Base-by-base conservation (phyloP, 164 flowering plant species). In the Taxillus chinensis region DNA sequence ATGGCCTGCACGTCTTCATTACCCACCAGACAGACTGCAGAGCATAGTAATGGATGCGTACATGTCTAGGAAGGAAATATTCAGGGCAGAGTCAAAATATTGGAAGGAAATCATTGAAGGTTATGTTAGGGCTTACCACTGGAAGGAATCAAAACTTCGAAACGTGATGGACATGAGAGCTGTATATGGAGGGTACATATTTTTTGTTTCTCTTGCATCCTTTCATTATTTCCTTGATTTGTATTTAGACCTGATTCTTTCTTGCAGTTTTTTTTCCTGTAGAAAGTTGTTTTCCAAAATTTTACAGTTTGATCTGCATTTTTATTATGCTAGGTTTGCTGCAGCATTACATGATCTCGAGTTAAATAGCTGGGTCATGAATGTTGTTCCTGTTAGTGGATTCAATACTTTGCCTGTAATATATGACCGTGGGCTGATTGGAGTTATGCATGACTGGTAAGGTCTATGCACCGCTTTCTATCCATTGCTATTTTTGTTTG, bases 121-220 rank as follows among this genome's bases (percentile, higher is more conserved):
- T 57, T 77, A 75, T 52, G 61, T 79, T 17, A 64, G 60, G 46
- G 73, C 62, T 55, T 78, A 63, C 62, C 81, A 57, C 53, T 70
- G 82, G 81, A 72, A 73, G 49, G 48, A 61, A 37, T 5, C 69
- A 51, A 62, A 70, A 46, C 16, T 77, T 9, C 73, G 83, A 50
- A 83, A 80, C 68, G 82, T 80, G 61, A 66, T 80, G 82, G 87
- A 83, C 72, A 83, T 83, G 87, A 75, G 70, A 61, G 85, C 87
- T 58, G 78, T 79, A 40, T 80, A 71, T 51, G 82, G 82, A 63
- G 82, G 82, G 80, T 76, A 64, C 40, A 11, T 15, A 52, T 5
- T 37, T 54, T 11, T 37, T 1, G 43, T 48, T 15, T 7, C 5
- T 40, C 39, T 7, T 27, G 27, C 37, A 3, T 39, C 3, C 27